Conservation (phyloP, 1,139 yeast genomes). For the Blastobotrys proliferans region DNA sequence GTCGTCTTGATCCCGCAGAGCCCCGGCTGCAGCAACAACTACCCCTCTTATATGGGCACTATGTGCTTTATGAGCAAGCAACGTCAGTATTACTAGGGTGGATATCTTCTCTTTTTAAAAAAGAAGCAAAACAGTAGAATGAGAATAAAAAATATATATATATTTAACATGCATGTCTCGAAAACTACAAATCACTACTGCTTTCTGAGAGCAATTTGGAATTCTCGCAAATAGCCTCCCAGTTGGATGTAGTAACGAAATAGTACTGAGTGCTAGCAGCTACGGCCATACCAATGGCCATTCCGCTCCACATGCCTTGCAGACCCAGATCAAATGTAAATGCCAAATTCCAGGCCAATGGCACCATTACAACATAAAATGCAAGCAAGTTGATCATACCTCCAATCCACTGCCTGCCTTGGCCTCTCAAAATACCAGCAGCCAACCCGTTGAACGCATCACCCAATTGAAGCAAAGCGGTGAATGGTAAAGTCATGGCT, state of each 20-base stretch:
- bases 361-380: conserved; percentile 69
- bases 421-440: conserved; percentile 81
- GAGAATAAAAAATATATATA: too few relatives aligned
- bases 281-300: conserved; percentile 48
- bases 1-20: too few relatives aligned
- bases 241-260: conserved; percentile 13
- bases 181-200: too few relatives aligned
- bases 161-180: too few relatives aligned
- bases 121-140: too few relatives aligned
- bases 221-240: conserved; percentile 10
- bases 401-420: conserved; percentile 82
- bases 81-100: too few relatives aligned
- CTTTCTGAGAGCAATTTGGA: neutral
- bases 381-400: conserved; percentile 71
- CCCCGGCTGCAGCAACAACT: too few relatives aligned
- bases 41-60: too few relatives aligned
- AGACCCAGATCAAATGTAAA: conserved; percentile 51
- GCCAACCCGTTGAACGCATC: conserved; percentile 81
- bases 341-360: conserved; percentile 64
- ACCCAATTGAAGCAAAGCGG: conserved; percentile 68
- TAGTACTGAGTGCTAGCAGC: conserved; percentile 10
- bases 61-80: too few relatives aligned
- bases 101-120: too few relatives aligned
- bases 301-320: conserved; percentile 77
- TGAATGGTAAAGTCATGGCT: conserved; percentile 60